Conservation (phyloP, 2,329 filamentous ascomycete species). For the Penicillium janthinellum region DNA sequence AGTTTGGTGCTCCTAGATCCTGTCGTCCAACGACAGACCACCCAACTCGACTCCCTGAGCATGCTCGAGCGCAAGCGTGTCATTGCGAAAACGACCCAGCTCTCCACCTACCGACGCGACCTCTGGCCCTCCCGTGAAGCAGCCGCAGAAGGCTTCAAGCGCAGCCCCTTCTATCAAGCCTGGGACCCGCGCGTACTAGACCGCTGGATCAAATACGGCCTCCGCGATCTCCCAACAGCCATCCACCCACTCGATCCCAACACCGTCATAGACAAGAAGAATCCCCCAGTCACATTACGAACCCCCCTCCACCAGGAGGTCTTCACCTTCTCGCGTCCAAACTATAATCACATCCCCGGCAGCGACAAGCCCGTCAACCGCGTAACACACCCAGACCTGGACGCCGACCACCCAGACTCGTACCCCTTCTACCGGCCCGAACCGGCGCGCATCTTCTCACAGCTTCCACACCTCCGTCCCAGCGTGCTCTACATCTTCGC, state of each 20-base stretch:
- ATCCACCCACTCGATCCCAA: slow-evolving; percentile 35
- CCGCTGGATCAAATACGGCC: slow-evolving; percentile 69
- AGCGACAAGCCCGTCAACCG: slow-evolving; percentile 41
- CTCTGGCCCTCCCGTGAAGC: slow-evolving; percentile 75
- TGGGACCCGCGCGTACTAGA: slow-evolving; percentile 85
- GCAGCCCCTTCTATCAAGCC: slow-evolving; percentile 72
- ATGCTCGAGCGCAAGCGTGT: slow-evolving; percentile 24
- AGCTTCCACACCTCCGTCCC: slow-evolving; percentile 48
- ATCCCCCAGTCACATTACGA: slow-evolving; percentile 64
- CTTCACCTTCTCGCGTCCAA: slow-evolving; percentile 52
- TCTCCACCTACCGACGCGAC: slow-evolving; percentile 74
- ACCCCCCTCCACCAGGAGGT: slow-evolving; percentile 90
- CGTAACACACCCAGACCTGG: slow-evolving; percentile 50
- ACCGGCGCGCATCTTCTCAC: slow-evolving; percentile 39
- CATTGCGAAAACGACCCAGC: slow-evolving; percentile 45
- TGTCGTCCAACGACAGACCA: slow-evolving; percentile 63
- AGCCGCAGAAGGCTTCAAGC: slow-evolving; percentile 67
- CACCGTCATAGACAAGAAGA: slow-evolving; percentile 8
- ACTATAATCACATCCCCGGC: slow-evolving; percentile 61
- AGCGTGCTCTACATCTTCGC: slow-evolving; percentile 51
- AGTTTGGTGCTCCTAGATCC: slow-evolving; percentile 81
- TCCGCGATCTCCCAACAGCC: slow-evolving; percentile 73
- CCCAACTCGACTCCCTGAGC: slow-evolving; percentile 34
- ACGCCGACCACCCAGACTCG: slow-evolving; percentile 31
- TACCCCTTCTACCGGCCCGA: slow-evolving; percentile 51